Evolutionary conservation across 2,329 filamentous ascomycete genomes (phyloP), one percentile per base, ranked within the genome.

Genomic region (Aureobasidium sp.): DNA sequence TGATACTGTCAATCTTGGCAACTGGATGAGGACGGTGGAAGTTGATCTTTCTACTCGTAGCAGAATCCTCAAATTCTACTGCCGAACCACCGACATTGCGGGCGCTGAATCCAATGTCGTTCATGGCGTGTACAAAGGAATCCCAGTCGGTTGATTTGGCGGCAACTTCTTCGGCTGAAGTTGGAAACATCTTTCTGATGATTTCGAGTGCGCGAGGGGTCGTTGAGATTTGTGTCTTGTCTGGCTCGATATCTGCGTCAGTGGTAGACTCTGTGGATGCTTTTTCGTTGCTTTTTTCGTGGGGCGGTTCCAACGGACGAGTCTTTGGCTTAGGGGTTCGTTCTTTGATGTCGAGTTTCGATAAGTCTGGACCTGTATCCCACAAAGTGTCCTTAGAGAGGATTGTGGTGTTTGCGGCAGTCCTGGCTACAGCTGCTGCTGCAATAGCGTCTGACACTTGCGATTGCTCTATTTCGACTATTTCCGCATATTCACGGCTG

Each of bases 1-100:
- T 59, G 36, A 65, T 50, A n/a, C 61, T 46, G 17, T 62, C 48
- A 9, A 66, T 53, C 13, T 24, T 63, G 9, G 61, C 20, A 9
- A 62, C 61, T 9, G 63, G 61, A 61, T 66, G 63, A 17, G 63
- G 65, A 12, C 41, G 37, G 24, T 66, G 65, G n/a, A 63, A 20
- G 26, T 41, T 51, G 24, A 63, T 50, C 7, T 50, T 61, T 3
- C 34, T 36, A 3, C 20, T 20, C 20, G 20, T 29, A 17, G 24
- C n/a, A 1, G 51, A 1, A 15, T 55, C 26, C 13, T 55, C 51
- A 9, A 55, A 43, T 7, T 15, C 51, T 3, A 55, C 51, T 2
- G 36, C 51, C 15, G 51, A 43, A 13, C 51, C 51, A 32, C 51
- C 51, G n/a, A 32, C 36, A 27, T 55, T 55, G 26, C 37, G 51